Base-by-base conservation (phyloP, 2,329 filamentous ascomycete genomes). In the Scytalidium lignicola region DNA sequence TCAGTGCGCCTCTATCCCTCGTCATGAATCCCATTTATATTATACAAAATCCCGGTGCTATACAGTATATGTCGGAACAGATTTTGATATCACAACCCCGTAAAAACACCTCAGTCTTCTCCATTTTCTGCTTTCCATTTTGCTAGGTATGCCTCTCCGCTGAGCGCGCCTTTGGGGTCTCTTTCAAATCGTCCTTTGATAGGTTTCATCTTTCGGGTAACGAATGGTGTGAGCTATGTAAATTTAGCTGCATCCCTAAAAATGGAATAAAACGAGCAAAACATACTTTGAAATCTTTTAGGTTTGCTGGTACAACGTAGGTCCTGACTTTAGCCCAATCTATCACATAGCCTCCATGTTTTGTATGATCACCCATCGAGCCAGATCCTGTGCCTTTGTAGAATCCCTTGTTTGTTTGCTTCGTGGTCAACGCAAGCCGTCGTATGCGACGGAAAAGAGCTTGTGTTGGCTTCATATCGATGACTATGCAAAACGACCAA, bases 361-460 rank as follows among this genome's bases (percentile, higher is more conserved):
- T 87, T 48, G 88, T 91, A 71, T 95, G 89, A 13, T 75, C 72
- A 67, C 93, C 93, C 83, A 95, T 90, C 40, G 87, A 83, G 1
- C 93, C 93, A 1, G 90, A 86, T 43, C 91, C 79, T 62, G 87
- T 96, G 66, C 93, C 93, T 78, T 97, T 97, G 82, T 99, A 99
- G 81, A 85, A 99, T 59, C 91, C 92, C 65, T 90, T 89, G 67
- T 86, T 88, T 66, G 92, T 85, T 70, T 93, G 85, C 73, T 99
- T 99, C 58, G 92, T 95, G 12, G 89, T 96, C 63, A 99, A 80
- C 47, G 79, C 78, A 51, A 91, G 75, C 64, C 92, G 90, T 69
- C 84, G 80, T 62, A 90, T 79, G 50, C 80, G 79, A 66, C 82
- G 75, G 60, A 79, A 77, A 62, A 95, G 83, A 55, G 73, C 67